These are phyloP conservation scores for Solanum peruvianum DNA, from an alignment of 257 asterid genomes.

Conservation along the genomic window DNA sequence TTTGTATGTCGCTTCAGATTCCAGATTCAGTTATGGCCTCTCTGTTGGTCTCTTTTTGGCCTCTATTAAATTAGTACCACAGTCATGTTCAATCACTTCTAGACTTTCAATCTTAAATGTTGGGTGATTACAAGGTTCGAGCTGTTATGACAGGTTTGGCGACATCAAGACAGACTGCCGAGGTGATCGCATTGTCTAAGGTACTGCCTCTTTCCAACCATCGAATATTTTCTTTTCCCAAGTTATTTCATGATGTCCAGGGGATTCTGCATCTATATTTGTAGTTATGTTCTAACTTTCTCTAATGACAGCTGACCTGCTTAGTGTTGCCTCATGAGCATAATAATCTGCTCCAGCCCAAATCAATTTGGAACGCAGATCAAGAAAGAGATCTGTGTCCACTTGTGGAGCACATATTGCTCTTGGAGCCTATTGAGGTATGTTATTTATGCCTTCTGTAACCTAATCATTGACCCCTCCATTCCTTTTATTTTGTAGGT, in stretches of 20 bases:
- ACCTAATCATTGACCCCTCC: background rate
- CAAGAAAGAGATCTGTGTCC: constrained; percentile 47
- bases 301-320: constrained; percentile 77
- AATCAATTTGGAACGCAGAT: constrained; percentile 87
- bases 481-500: background rate
- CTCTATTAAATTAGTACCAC: background rate
- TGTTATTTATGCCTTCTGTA: constrained; percentile 4
- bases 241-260: background rate
- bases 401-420: constrained; percentile 73
- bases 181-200: constrained; percentile 77
- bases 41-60: background rate
- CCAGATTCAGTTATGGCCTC: background rate
- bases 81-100: background rate
- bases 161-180: constrained; percentile 47
- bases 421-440: constrained; percentile 80
- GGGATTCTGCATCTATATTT: background rate
- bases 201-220: constrained; percentile 21
- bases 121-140: background rate
- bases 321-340: constrained; percentile 70
- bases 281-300: constrained; percentile 7
- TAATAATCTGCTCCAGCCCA: constrained; percentile 44
- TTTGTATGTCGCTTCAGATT: background rate
- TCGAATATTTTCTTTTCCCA: background rate
- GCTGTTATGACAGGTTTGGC: constrained; percentile 49
- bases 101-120: background rate